Conservation (phyloP, 768 basidiomycete genomes). For the Russula brevipes region DNA sequence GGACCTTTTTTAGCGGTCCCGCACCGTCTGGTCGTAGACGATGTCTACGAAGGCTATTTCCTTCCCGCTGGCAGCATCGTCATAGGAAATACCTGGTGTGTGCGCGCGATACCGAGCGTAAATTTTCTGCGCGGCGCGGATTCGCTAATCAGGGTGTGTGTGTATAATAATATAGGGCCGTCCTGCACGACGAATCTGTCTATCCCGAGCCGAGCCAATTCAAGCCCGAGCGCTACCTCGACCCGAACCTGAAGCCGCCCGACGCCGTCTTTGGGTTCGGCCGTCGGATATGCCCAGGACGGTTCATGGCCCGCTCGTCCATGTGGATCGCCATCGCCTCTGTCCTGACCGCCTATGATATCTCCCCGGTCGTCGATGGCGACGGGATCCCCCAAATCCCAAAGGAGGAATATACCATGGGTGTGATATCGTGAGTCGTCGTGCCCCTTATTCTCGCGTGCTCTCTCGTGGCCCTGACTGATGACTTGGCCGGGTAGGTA, state of each 20-base stretch:
- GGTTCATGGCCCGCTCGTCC: conserved; percentile 19
- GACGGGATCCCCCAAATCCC: conserved; percentile 6
- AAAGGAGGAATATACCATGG: conserved; percentile 8
- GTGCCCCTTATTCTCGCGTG: neutral
- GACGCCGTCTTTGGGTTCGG: conserved; percentile 20
- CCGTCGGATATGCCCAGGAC: conserved; percentile 20
- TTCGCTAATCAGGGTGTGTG: neutral
- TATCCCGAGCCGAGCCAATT: conserved; percentile 20
- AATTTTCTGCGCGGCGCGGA: neutral
- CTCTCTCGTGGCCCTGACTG: neutral
- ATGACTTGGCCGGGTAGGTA: conserved; percentile 6
- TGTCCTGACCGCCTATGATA: conserved; percentile 15
- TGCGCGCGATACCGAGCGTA: too few relatives aligned
- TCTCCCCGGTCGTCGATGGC: neutral
- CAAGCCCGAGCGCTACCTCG: conserved; percentile 20
- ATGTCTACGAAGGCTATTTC: conserved; percentile 29
- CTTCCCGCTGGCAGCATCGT: conserved; percentile 32
- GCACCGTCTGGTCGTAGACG: conserved; percentile 25
- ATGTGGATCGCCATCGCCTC: conserved; percentile 19
- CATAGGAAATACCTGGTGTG: conserved; percentile 26
- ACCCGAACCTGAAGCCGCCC: conserved; percentile 2
- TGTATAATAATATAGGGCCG: conserved; percentile 9
- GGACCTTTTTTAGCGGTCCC: conserved; percentile 23
- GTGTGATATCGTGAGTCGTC: conserved; percentile 19
- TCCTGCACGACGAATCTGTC: conserved; percentile 13